These are phyloP conservation scores for Ceriops tagal DNA, from an alignment of 345 rosid genomes.

Conservation along the genomic window DNA sequence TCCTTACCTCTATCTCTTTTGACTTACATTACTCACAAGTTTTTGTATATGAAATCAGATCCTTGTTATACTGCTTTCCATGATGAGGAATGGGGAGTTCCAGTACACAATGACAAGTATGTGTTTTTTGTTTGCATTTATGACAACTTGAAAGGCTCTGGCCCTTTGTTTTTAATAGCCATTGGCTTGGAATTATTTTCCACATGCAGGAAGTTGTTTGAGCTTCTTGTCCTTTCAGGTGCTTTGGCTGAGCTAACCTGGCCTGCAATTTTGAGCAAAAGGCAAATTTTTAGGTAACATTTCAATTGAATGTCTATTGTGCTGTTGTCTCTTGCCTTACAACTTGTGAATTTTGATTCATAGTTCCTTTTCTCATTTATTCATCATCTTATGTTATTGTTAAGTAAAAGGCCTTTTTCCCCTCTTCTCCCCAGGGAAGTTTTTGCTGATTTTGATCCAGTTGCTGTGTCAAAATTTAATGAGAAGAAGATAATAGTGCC, in stretches of 20 bases:
- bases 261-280: constrained; percentile 65
- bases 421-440: constrained; percentile 62
- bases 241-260: constrained; percentile 61
- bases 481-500: constrained; percentile 68
- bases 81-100: constrained; percentile 94
- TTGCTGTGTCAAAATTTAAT: constrained; percentile 60
- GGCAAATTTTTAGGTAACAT: constrained; percentile 60
- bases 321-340: background rate
- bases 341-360: too few relatives aligned
- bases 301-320: background rate
- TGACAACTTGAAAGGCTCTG: constrained; percentile 7
- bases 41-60: constrained; percentile 44
- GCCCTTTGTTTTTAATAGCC: constrained; percentile 12
- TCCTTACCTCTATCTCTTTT: background rate
- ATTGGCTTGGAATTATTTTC: constrained; percentile 20
- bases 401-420: constrained; percentile 10
- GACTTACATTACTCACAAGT: constrained; percentile 12
- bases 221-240: constrained; percentile 64
- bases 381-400: background rate
- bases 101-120: constrained; percentile 71
- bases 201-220: constrained; percentile 64
- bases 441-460: constrained; percentile 77
- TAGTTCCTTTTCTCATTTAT: background rate
- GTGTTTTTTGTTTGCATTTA: constrained; percentile 21
- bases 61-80: constrained; percentile 66